Percentiles rank a stretch among this genome's conserved stretches.
phyloP scores from a whole-genome alignment of 257 asterid genomes.

The Solanum habrochaites region DNA sequence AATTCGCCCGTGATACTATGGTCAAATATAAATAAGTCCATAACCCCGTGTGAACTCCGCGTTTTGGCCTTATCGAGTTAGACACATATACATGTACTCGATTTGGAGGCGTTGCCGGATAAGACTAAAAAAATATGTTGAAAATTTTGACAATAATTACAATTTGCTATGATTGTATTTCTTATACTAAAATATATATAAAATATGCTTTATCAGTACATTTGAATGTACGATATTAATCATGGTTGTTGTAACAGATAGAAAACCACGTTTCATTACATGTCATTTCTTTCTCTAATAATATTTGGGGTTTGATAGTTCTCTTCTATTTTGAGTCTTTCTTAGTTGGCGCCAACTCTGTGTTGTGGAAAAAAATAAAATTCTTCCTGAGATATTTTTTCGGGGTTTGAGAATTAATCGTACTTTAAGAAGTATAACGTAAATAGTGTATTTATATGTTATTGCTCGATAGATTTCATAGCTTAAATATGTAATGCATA shows the following conservation, averaged over 20 bases:
- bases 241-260: not conserved
- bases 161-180: not conserved
- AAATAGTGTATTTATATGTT: not conserved
- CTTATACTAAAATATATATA: not conserved
- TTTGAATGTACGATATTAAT: not conserved
- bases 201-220: not conserved
- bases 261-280: not conserved
- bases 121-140: not conserved
- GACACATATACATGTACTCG: not conserved
- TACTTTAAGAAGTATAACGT: not conserved
- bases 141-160: not conserved
- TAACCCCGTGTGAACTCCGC: not conserved
- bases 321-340: not conserved
- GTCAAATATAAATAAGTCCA: not conserved
- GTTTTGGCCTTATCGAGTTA: not conserved
- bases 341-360: not conserved
- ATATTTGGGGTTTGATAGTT: not conserved
- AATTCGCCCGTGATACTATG: not conserved
- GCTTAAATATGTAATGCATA: too few species aligned
- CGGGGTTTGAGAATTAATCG: not conserved
- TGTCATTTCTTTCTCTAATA: not conserved
- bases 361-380: not conserved
- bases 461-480: too few species aligned
- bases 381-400: not conserved
- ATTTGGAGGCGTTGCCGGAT: not conserved